Evolutionary conservation across 306 rosid species (phyloP).

Genomic region (Herpetospermum pedunculosum): DNA sequence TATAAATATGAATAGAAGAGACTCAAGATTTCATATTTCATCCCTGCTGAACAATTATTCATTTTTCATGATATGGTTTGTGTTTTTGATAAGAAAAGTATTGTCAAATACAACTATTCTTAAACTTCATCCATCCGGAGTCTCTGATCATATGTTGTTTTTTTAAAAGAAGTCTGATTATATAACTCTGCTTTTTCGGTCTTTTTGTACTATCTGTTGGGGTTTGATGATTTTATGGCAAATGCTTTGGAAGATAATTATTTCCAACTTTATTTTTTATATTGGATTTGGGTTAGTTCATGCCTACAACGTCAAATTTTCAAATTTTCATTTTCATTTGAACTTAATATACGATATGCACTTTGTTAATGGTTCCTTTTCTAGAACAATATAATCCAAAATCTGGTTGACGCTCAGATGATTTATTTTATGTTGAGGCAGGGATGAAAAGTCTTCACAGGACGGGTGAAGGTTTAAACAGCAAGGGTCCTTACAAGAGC

Average conservation of each 20-base stretch:
- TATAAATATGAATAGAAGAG: neutral
- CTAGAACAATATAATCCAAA: neutral
- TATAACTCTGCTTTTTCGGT: neutral
- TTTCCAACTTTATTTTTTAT: neutral
- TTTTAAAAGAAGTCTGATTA: neutral
- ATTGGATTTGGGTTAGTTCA: neutral
- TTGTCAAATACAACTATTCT: neutral
- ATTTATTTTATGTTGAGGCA: neutral
- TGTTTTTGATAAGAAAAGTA: neutral
- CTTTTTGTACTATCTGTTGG: neutral
- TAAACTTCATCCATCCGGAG: neutral
- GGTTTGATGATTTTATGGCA: neutral
- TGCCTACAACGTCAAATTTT: neutral
- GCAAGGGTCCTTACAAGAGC: neutral
- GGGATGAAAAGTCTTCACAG: neutral
- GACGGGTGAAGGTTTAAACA: slow-evolving; percentile 4
- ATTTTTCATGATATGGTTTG: neutral
- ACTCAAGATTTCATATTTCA: neutral
- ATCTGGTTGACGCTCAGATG: neutral
- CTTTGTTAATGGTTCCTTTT: neutral
- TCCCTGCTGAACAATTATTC: neutral
- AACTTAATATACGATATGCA: neutral
- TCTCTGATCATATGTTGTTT: neutral
- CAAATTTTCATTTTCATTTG: too few species aligned
- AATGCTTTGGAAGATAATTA: neutral